Conservation (phyloP, 192 early-diverging fungal genomes). For the Coemansia sp. region DNA sequence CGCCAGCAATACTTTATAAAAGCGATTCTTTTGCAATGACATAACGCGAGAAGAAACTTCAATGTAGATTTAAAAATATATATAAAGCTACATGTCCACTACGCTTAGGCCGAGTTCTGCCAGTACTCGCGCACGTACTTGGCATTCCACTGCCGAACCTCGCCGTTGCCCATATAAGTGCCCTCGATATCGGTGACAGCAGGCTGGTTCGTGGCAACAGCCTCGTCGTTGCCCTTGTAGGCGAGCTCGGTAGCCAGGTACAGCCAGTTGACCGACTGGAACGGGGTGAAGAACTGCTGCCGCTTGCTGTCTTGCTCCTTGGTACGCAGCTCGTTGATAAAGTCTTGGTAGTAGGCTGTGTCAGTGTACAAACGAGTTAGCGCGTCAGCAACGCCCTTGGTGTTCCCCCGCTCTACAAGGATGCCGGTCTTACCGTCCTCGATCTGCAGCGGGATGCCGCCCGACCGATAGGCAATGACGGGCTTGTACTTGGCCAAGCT, state of each 20-base stretch:
- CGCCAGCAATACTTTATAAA: slow-evolving; percentile 10
- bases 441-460: slow-evolving; percentile 85
- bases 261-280: slow-evolving; percentile 75
- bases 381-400: slow-evolving; percentile 61
- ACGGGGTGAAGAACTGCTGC: slow-evolving; percentile 69
- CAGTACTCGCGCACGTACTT: slow-evolving; percentile 52
- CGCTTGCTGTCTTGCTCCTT: slow-evolving; percentile 60
- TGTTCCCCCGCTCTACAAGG: slow-evolving; percentile 65
- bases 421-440: slow-evolving; percentile 68
- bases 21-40: slow-evolving; percentile 31
- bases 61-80: background rate
- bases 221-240: slow-evolving; percentile 46
- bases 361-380: slow-evolving; percentile 65
- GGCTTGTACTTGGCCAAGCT: slow-evolving; percentile 68
- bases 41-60: background rate
- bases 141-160: slow-evolving; percentile 47
- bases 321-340: slow-evolving; percentile 58
- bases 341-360: slow-evolving; percentile 53
- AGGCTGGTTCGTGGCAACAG: slow-evolving; percentile 35
- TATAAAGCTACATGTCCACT: background rate
- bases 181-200: slow-evolving; percentile 33
- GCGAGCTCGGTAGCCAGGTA: slow-evolving; percentile 65
- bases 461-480: slow-evolving; percentile 66
- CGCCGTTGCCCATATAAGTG: slow-evolving; percentile 53
- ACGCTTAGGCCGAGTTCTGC: slow-evolving; percentile 22